These are phyloP conservation scores for Rhodotorula sp. DNA, from an alignment of 1,284 basidiomycete genomes.

Conservation along the genomic window DNA sequence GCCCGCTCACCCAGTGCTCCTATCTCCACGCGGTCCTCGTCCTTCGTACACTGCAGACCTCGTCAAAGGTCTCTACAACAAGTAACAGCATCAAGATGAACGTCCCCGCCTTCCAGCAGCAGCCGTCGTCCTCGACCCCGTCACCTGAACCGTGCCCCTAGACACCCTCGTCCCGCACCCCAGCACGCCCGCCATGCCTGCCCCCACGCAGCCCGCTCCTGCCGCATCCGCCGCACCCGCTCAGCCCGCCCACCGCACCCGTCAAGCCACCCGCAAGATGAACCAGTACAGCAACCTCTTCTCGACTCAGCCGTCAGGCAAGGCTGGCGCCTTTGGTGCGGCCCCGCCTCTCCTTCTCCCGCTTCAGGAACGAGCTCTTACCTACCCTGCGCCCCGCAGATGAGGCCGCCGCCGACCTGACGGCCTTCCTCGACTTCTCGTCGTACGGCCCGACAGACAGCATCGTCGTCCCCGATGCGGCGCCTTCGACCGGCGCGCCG, in stretches of 20 bases:
- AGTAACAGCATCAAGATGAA: not conserved
- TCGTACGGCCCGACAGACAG: constrained; percentile 17
- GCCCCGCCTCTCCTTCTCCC: not conserved
- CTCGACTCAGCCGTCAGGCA: constrained; percentile 10
- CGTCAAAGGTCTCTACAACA: not conserved
- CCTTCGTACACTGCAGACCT: not conserved
- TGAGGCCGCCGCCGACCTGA: constrained; percentile 32
- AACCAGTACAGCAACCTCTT: constrained; percentile 20
- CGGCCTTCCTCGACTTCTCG: constrained; percentile 40
- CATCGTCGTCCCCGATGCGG: constrained; percentile 4
- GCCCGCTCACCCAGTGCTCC: not conserved
- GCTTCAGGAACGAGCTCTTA: not conserved
- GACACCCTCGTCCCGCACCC: not conserved
- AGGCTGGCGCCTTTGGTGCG: constrained; percentile 19
- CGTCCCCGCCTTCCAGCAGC: constrained; percentile 5
- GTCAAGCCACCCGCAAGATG: constrained; percentile 8
- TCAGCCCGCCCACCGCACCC: not conserved
- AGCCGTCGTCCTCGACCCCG: not conserved
- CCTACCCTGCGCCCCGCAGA: not conserved
- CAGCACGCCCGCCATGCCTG: not conserved
- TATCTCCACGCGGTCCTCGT: not conserved
- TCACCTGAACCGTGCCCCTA: constrained; percentile 1
- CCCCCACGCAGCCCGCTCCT: not conserved
- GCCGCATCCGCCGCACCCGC: not conserved
- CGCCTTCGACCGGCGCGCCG: not conserved